Conservation (phyloP, 2,329 filamentous ascomycete species). For the Chaetomium sp. region DNA sequence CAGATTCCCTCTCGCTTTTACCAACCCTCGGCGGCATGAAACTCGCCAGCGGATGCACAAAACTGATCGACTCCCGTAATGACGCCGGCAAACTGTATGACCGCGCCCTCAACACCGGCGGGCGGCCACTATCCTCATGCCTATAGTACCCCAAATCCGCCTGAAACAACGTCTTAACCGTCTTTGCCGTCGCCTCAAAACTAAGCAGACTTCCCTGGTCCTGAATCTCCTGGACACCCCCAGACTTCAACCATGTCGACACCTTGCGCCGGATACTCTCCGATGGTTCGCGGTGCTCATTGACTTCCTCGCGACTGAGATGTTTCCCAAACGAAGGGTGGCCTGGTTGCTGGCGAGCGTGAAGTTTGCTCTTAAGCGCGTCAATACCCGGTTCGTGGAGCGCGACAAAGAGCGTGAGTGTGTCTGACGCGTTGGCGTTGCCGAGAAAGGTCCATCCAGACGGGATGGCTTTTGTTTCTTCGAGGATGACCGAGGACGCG, state of each 20-base stretch:
- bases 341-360: slow-evolving; percentile 19
- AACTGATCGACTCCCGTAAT: slow-evolving; percentile 35
- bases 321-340: slow-evolving; percentile 26
- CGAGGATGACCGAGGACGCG: slow-evolving; percentile 20
- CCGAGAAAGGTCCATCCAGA: slow-evolving; percentile 25
- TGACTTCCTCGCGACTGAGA: slow-evolving; percentile 33
- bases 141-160: slow-evolving; percentile 37
- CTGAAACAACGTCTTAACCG: slow-evolving; percentile 36
- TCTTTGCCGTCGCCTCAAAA: slow-evolving; percentile 35
- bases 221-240: slow-evolving; percentile 30
- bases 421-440: slow-evolving; percentile 23
- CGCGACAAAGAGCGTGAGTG: slow-evolving; percentile 25
- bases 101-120: slow-evolving; percentile 37
- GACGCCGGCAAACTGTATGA: slow-evolving; percentile 39
- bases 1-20: too few species aligned
- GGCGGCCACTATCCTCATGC: slow-evolving; percentile 29
- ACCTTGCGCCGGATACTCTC: slow-evolving; percentile 32
- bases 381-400: slow-evolving; percentile 27
- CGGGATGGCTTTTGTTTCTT: slow-evolving; percentile 20
- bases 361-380: slow-evolving; percentile 26
- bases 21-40: slow-evolving; percentile 37
- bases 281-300: slow-evolving; percentile 31
- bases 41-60: slow-evolving; percentile 43
- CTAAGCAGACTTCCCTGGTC: slow-evolving; percentile 37
- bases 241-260: slow-evolving; percentile 36